A percentile compares a stretch with the other conserved stretches of the same genome.
These are phyloP conservation scores for Adansonia grandidieri DNA, from an alignment of 441 rosid genomes.

Conservation along the genomic window DNA sequence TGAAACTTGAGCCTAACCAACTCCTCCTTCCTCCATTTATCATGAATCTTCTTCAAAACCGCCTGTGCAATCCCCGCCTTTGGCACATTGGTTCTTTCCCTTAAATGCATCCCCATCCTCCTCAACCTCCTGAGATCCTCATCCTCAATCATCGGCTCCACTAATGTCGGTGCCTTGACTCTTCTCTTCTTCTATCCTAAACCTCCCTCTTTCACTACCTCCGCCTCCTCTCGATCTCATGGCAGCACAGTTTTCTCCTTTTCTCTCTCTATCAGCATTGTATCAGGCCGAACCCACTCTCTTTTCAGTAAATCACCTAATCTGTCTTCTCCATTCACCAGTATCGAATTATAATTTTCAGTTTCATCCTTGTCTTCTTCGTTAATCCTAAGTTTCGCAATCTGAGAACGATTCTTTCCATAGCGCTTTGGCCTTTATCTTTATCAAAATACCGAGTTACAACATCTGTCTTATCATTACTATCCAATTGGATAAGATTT, in stretches of 20 bases:
- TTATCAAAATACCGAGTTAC: conserved; percentile 33
- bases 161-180: conserved; percentile 62
- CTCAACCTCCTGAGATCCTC: conserved; percentile 83
- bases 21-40: conserved; percentile 93
- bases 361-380: conserved; percentile 1
- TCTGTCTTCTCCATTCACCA: conserved; percentile 11
- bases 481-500: conserved; percentile 27
- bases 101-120: conserved; percentile 70
- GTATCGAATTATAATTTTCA: background rate
- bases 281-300: conserved; percentile 33
- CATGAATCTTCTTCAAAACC: conserved; percentile 84
- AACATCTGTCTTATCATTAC: conserved; percentile 26
- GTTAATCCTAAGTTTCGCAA: conserved; percentile 56
- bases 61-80: conserved; percentile 92
- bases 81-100: conserved; percentile 82
- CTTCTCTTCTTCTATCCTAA: conserved; percentile 47
- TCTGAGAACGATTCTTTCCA: conserved; percentile 82
- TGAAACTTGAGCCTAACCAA: conserved; percentile 93
- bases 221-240: conserved; percentile 74
- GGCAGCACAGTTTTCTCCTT: conserved; percentile 59
- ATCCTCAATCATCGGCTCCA: conserved; percentile 89
- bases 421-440: conserved; percentile 65
- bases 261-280: conserved; percentile 53
- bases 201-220: conserved; percentile 34
- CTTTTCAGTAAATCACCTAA: conserved; percentile 13